These are phyloP conservation scores for Lentinus polychrous DNA, from an alignment of 1,284 basidiomycete genomes.

Conservation along the genomic window DNA sequence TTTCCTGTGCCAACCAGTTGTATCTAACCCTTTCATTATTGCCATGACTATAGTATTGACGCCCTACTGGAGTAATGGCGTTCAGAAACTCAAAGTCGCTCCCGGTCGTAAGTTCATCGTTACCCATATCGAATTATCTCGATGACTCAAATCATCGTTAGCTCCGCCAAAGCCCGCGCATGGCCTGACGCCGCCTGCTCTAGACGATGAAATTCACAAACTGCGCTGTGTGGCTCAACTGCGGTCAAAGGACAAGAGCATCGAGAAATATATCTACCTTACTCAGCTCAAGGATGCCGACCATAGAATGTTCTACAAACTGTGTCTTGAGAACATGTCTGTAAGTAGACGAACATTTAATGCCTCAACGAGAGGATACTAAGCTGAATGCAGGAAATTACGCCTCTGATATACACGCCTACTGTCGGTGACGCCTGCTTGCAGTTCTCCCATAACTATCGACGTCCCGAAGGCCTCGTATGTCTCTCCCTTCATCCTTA, in stretches of 20 bases:
- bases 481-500: constrained; percentile 20
- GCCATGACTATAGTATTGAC: constrained; percentile 61
- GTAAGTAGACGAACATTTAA: constrained; percentile 21
- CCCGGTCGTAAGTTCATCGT: constrained; percentile 44
- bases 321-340: constrained; percentile 62
- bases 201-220: constrained; percentile 49
- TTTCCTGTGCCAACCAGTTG: no score
- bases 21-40: neutral
- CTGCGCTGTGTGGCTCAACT: constrained; percentile 63
- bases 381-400: constrained; percentile 45
- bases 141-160: constrained; percentile 19
- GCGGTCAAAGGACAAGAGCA: constrained; percentile 61
- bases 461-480: constrained; percentile 73
- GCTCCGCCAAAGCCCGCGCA: constrained; percentile 40
- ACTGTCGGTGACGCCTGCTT: constrained; percentile 89
- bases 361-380: neutral
- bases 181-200: constrained; percentile 60
- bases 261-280: constrained; percentile 83
- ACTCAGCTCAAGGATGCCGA: constrained; percentile 68
- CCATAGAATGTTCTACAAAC: constrained; percentile 66
- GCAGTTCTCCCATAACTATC: constrained; percentile 78
- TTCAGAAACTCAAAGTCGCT: constrained; percentile 59
- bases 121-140: constrained; percentile 9
- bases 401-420: constrained; percentile 89
- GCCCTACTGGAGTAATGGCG: constrained; percentile 60